Evolutionary conservation across 768 basidiomycete genomes (phyloP).

Genomic region (Suillus spraguei): DNA sequence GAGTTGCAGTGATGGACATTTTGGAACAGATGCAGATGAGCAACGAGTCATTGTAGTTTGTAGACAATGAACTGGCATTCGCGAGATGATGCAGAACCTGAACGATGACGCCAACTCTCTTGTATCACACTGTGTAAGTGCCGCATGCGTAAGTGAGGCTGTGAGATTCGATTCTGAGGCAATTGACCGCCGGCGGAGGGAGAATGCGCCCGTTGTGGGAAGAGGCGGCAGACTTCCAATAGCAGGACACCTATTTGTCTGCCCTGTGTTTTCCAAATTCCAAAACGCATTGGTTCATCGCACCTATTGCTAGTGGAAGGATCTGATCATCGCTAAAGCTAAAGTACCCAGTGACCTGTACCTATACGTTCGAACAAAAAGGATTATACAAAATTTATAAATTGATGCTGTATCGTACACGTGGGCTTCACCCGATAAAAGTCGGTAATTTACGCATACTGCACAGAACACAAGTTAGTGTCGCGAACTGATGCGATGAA

Average conservation of each 20-base stretch:
- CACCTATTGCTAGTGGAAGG: background rate
- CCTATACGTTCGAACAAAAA: background rate
- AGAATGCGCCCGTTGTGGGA: constrained; percentile 35
- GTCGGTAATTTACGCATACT: constrained; percentile 14
- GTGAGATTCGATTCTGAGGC: constrained; percentile 29
- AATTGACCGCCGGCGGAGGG: constrained; percentile 32
- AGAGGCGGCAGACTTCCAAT: constrained; percentile 19
- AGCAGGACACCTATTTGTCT: background rate
- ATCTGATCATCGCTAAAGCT: background rate
- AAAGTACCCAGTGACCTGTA: too few species aligned
- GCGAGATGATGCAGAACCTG: constrained; percentile 35
- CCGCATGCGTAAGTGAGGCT: constrained; percentile 26
- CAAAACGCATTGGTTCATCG: background rate
- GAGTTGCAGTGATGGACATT: background rate
- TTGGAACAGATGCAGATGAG: background rate
- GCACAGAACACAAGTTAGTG: background rate
- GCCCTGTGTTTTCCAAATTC: background rate
- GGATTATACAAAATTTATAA: background rate
- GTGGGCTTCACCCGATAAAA: background rate
- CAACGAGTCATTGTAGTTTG: background rate
- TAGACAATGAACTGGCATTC: background rate
- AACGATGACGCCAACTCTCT: constrained; percentile 32
- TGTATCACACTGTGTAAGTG: constrained; percentile 34
- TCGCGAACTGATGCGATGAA: background rate
- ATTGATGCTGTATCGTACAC: background rate